A percentile compares a stretch with the other conserved stretches of the same genome.
Evolutionary conservation across 192 early-diverging fungal genomes (phyloP).

Genomic region (Coemansia sp.): DNA sequence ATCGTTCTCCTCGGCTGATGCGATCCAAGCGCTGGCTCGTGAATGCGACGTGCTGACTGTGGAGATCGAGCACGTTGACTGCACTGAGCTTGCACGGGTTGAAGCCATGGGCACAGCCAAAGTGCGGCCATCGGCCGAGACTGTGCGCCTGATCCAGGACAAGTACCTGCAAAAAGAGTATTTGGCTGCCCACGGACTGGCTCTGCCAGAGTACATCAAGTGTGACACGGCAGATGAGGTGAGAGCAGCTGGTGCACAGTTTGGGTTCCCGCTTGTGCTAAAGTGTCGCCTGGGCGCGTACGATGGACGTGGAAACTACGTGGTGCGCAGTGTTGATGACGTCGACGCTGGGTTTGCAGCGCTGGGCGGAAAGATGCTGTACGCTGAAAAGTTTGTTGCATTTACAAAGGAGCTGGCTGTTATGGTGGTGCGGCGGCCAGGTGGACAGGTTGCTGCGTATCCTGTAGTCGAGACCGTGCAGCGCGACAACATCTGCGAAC

Average conservation of each 20-base stretch:
- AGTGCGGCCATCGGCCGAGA: conserved; percentile 80
- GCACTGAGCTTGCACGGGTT: conserved; percentile 58
- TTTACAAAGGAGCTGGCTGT: conserved; percentile 94
- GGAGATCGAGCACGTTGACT: conserved; percentile 97
- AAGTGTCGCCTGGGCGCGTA: conserved; percentile 94
- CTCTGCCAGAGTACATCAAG: conserved; percentile 62
- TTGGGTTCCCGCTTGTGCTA: conserved; percentile 94
- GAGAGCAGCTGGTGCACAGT: conserved; percentile 58
- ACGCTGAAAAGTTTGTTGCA: conserved; percentile 92
- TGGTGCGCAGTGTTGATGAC: conserved; percentile 73
- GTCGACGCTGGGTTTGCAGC: conserved; percentile 48
- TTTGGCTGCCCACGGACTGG: conserved; percentile 63
- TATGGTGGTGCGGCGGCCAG: conserved; percentile 87
- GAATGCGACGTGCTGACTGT: conserved; percentile 84
- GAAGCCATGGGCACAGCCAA: conserved; percentile 61
- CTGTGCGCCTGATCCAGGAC: conserved; percentile 92
- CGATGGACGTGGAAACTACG: conserved; percentile 93
- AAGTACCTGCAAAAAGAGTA: conserved; percentile 91
- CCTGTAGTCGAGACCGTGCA: conserved; percentile 97
- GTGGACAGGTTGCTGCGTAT: conserved; percentile 69
- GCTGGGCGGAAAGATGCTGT: conserved; percentile 67
- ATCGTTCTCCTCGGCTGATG: conserved; percentile 76
- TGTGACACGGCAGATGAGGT: conserved; percentile 55
- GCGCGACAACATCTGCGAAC: conserved; percentile 93
- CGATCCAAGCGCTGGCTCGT: conserved; percentile 75